These are phyloP conservation scores for Paxillus ammoniavirescens DNA, from an alignment of 768 basidiomycete genomes.

Conservation along the genomic window DNA sequence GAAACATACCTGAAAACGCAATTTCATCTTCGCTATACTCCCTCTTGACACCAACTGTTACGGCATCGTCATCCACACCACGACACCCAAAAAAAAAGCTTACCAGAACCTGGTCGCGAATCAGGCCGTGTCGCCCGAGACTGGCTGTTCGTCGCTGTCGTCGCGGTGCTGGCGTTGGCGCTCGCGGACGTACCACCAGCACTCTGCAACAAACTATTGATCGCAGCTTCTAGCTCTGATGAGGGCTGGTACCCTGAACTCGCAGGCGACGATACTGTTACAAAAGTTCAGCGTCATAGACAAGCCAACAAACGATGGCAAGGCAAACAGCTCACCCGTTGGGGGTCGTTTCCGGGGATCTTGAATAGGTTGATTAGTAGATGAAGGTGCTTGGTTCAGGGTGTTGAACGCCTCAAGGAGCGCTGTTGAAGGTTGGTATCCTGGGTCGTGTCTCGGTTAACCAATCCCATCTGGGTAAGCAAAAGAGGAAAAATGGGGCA, in stretches of 20 bases:
- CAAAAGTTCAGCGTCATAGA: background rate
- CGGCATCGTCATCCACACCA: background rate
- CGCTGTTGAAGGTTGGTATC: constrained; percentile 11
- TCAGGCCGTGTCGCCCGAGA: background rate
- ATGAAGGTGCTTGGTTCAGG: background rate
- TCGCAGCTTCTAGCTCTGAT: background rate
- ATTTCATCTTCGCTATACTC: background rate
- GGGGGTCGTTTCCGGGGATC: background rate
- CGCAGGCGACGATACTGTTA: background rate
- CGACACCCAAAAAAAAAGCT: background rate
- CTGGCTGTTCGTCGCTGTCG: no score
- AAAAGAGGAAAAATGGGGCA: background rate
- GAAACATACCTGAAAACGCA: background rate
- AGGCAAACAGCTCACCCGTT: background rate
- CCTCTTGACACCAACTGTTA: background rate
- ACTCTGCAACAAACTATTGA: background rate
- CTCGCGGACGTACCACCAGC: background rate
- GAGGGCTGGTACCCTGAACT: constrained; percentile 11
- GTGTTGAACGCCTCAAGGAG: constrained; percentile 13
- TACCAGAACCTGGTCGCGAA: background rate
- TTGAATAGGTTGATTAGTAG: background rate
- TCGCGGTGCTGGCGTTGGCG: background rate
- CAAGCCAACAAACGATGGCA: background rate
- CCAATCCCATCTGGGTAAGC: background rate
- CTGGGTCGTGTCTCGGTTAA: constrained; percentile 1